Evolutionary conservation across 2,329 filamentous ascomycete species (phyloP).

Genomic region (Drechmeria coniospora): DNA sequence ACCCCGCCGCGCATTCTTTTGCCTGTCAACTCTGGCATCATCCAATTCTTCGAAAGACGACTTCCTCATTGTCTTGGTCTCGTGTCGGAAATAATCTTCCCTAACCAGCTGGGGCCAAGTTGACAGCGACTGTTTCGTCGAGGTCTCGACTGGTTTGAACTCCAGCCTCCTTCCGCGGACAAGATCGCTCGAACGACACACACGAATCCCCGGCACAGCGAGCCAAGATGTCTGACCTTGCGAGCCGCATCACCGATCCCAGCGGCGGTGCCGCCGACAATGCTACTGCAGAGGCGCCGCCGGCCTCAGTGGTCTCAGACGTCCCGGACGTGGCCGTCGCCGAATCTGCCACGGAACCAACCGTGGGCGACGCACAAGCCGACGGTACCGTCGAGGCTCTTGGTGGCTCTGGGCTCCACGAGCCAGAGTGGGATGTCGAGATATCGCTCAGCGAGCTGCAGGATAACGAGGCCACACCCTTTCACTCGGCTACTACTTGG

Average conservation of each 20-base stretch:
- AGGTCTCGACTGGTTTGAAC: neutral
- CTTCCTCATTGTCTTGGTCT: too few relatives aligned
- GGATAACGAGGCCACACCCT: slow-evolving; percentile 68
- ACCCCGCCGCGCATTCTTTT: too few relatives aligned
- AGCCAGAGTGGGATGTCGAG: slow-evolving; percentile 76
- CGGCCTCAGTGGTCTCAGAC: slow-evolving; percentile 9
- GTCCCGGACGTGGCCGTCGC: too few relatives aligned
- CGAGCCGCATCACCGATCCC: slow-evolving; percentile 34
- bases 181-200: slow-evolving; percentile 4
- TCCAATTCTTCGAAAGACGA: too few relatives aligned
- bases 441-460: slow-evolving; percentile 86
- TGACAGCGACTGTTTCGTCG: too few relatives aligned
- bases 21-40: neutral
- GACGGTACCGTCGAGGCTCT: slow-evolving; percentile 20
- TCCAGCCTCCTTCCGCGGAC: slow-evolving; percentile 1
- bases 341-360: slow-evolving; percentile 5
- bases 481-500: slow-evolving; percentile 74
- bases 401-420: slow-evolving; percentile 40
- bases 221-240: slow-evolving; percentile 30
- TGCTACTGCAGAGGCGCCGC: slow-evolving; percentile 8
- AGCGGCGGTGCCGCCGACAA: slow-evolving; percentile 11
- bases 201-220: slow-evolving; percentile 2
- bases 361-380: slow-evolving; percentile 16
- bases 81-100: too few relatives aligned
- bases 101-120: too few relatives aligned